Conservation (phyloP, 352 stramenopile genomes). For the Pythium volutum region DNA sequence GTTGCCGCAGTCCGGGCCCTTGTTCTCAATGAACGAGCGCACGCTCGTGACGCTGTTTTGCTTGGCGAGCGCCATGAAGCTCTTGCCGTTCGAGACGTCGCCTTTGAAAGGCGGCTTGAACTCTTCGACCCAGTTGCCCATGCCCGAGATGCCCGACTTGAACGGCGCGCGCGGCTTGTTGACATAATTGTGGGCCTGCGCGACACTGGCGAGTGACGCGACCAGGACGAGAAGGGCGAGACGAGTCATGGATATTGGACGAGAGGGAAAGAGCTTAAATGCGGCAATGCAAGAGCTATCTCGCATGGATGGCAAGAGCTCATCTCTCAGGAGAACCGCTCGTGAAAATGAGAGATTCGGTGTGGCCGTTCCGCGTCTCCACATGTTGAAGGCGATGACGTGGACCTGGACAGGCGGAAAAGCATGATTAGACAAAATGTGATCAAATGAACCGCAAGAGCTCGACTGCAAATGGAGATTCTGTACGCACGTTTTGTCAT, state of each 20-base stretch:
- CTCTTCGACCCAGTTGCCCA: conserved; percentile 19
- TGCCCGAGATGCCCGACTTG: conserved; percentile 11
- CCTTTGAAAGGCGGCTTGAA: conserved; percentile 17
- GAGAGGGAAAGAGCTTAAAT: not conserved
- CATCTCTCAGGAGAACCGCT: not conserved
- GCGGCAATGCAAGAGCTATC: not conserved
- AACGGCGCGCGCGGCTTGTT: conserved; percentile 18
- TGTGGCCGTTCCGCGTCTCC: not conserved
- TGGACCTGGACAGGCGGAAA: too few relatives aligned
- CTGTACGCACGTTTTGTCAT: too few relatives aligned
- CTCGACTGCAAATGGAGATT: too few relatives aligned
- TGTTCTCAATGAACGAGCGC: conserved; percentile 24
- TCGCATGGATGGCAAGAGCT: not conserved
- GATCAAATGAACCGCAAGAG: too few relatives aligned
- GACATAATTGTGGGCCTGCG: conserved; percentile 21
- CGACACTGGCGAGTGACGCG: not conserved
- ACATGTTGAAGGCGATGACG: not conserved
- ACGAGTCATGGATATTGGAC: conserved; percentile 8
- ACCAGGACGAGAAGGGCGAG: conserved; percentile 5
- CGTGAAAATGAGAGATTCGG: not conserved
- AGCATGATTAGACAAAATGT: too few relatives aligned
- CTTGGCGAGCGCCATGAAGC: conserved; percentile 12
- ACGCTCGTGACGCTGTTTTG: conserved; percentile 10
- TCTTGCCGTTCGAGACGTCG: conserved; percentile 12
- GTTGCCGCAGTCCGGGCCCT: conserved; percentile 22